phyloP scores from a whole-genome alignment of 495 filamentous ascomycete species.

The Pyronema domesticum region DNA sequence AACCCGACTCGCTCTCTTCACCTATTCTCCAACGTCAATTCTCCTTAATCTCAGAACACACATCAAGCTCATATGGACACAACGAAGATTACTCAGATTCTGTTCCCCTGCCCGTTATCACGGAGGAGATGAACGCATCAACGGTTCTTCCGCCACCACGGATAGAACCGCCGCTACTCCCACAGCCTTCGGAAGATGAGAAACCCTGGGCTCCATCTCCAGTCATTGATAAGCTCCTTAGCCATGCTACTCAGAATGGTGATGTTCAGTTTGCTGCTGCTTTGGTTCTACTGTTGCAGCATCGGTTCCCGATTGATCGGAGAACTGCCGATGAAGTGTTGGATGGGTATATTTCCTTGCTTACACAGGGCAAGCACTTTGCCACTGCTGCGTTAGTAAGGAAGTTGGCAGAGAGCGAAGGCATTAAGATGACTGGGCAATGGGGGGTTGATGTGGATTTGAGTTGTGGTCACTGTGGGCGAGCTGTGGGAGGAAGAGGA shows the following conservation, averaged over 20 bases:
- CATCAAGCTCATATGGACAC: background rate
- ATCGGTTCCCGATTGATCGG: background rate
- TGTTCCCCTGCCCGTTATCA: background rate
- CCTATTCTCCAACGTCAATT: background rate
- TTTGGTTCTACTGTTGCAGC: background rate
- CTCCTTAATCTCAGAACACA: background rate
- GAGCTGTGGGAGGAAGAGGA: slow-evolving; percentile 10
- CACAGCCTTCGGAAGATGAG: background rate
- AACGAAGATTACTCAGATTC: background rate
- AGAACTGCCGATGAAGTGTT: background rate
- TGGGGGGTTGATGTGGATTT: slow-evolving; percentile 13
- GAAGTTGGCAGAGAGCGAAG: slow-evolving; percentile 9
- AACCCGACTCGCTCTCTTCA: background rate
- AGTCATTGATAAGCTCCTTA: background rate
- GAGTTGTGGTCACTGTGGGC: slow-evolving; percentile 12
- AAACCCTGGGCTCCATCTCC: background rate
- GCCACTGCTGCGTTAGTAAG: slow-evolving; percentile 14
- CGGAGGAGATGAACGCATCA: slow-evolving; percentile 1
- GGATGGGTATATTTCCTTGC: background rate
- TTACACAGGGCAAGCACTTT: slow-evolving; percentile 9
- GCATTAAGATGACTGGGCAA: slow-evolving; percentile 7
- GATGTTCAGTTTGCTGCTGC: slow-evolving; percentile 1
- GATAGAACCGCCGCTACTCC: background rate
- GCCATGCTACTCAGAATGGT: background rate
- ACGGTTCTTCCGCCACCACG: background rate